phyloP scores from a whole-genome alignment of 306 rosid genomes.

The Prunus padus region DNA sequence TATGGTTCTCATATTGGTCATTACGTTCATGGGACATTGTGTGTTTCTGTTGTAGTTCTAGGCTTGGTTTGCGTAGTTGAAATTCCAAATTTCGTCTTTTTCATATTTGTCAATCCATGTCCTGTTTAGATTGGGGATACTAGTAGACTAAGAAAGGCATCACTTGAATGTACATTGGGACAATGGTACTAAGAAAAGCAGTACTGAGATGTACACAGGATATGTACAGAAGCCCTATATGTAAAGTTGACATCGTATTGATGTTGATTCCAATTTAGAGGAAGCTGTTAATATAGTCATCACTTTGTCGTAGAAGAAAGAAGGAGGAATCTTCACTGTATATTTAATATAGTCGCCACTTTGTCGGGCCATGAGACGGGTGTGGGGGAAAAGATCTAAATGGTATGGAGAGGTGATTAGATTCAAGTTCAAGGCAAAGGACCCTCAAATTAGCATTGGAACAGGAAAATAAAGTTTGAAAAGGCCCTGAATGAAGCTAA shows the following conservation, averaged over 20 bases:
- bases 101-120: not conserved
- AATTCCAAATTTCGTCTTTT: constrained; percentile 4
- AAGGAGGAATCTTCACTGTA: not conserved
- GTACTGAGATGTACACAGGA: not conserved
- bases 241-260: not conserved
- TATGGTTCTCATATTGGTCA: not conserved
- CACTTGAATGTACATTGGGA: not conserved
- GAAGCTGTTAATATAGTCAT: not conserved
- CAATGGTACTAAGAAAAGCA: constrained; percentile 1
- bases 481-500: not conserved
- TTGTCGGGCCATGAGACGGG: too few relatives aligned
- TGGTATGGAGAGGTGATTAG: not conserved
- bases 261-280: not conserved
- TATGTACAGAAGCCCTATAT: not conserved
- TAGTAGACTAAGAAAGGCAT: constrained; percentile 1
- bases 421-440: not conserved
- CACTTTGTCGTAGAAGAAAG: not conserved
- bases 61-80: not conserved
- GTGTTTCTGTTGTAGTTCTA: not conserved
- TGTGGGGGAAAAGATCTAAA: not conserved
- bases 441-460: not conserved
- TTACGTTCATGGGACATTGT: not conserved
- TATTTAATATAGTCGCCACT: not conserved
- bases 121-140: not conserved
- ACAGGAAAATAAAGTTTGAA: not conserved